These are phyloP conservation scores for Candida xyloterini DNA, from an alignment of 805 yeast species.

Conservation along the genomic window DNA sequence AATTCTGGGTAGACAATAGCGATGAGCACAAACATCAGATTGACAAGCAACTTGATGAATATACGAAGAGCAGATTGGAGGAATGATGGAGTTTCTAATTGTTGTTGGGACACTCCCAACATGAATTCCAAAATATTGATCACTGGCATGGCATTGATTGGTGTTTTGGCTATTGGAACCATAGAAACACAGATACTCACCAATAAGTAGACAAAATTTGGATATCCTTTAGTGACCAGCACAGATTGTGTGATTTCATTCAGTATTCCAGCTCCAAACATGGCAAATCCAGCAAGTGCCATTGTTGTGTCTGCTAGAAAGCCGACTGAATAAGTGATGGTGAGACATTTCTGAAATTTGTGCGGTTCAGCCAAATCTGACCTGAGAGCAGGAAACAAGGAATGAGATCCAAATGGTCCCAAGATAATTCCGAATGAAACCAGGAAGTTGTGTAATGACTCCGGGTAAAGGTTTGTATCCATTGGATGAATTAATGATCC, in stretches of 20 bases:
- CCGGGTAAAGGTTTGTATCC: constrained; percentile 41
- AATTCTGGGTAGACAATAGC: constrained; percentile 79
- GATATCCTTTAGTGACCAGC: constrained; percentile 64
- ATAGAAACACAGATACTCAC: constrained; percentile 70
- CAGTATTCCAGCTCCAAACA: constrained; percentile 70
- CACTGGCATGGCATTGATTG: constrained; percentile 82
- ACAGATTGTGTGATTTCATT: constrained; percentile 80
- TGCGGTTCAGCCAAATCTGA: constrained; percentile 72
- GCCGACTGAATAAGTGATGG: constrained; percentile 56
- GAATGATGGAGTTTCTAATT: constrained; percentile 16
- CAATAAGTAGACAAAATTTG: constrained; percentile 51
- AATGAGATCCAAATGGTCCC: constrained; percentile 86
- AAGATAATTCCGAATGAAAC: constrained; percentile 61
- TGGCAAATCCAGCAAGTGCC: constrained; percentile 66
- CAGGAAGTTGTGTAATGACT: constrained; percentile 36
- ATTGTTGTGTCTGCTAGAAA: constrained; percentile 56
- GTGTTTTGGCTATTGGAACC: constrained; percentile 83
- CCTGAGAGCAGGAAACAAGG: constrained; percentile 74
- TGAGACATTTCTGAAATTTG: constrained; percentile 52
- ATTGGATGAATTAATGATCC: constrained; percentile 55
- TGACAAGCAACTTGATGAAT: constrained; percentile 48
- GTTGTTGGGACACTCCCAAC: constrained; percentile 31
- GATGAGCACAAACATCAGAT: constrained; percentile 57
- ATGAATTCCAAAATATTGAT: constrained; percentile 66
- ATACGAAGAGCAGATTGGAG: constrained; percentile 13